phyloP scores from a whole-genome alignment of 306 rosid genomes.

The Vigna reflexopilosa region DNA sequence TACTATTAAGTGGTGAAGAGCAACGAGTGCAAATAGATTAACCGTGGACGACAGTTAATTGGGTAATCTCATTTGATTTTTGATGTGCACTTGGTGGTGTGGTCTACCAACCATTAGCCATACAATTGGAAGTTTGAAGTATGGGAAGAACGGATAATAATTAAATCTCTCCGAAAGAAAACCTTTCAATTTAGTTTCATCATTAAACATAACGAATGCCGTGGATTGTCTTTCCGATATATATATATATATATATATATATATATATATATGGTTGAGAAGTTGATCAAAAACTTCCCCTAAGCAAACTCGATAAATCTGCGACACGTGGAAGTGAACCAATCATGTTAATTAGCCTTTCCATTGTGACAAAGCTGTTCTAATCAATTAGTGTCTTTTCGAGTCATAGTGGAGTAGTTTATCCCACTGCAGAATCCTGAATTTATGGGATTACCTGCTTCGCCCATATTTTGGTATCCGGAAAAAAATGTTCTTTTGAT shows the following conservation, averaged over 20 bases:
- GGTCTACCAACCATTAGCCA: slow-evolving; percentile 30
- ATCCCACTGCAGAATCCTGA: slow-evolving; percentile 32
- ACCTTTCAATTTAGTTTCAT: slow-evolving; percentile 21
- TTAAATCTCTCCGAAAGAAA: slow-evolving; percentile 12
- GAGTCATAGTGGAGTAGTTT: slow-evolving; percentile 31
- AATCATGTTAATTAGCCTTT: slow-evolving; percentile 39
- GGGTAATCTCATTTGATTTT: slow-evolving; percentile 1
- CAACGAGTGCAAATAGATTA: slow-evolving; percentile 13
- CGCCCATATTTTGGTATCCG: neutral
- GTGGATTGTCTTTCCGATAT: slow-evolving; percentile 2
- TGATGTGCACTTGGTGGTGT: slow-evolving; percentile 1
- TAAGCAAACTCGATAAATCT: slow-evolving; percentile 17
- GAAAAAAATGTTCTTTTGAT: slow-evolving; percentile 11
- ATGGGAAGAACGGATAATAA: neutral
- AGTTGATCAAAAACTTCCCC: slow-evolving; percentile 15
- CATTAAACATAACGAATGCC: slow-evolving; percentile 22
- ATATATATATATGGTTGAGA: neutral
- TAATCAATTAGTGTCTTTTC: slow-evolving; percentile 40
- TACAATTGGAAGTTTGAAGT: slow-evolving; percentile 12
- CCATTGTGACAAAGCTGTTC: neutral
- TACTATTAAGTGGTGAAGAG: neutral
- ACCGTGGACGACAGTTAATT: neutral
- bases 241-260: neutral
- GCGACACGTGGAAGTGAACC: slow-evolving; percentile 29
- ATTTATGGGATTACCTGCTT: slow-evolving; percentile 38